A percentile compares a stretch with the other conserved stretches of the same genome.
Evolutionary conservation across 2,329 filamentous ascomycete species (phyloP).

Genomic region (Alternaria tenuissima): DNA sequence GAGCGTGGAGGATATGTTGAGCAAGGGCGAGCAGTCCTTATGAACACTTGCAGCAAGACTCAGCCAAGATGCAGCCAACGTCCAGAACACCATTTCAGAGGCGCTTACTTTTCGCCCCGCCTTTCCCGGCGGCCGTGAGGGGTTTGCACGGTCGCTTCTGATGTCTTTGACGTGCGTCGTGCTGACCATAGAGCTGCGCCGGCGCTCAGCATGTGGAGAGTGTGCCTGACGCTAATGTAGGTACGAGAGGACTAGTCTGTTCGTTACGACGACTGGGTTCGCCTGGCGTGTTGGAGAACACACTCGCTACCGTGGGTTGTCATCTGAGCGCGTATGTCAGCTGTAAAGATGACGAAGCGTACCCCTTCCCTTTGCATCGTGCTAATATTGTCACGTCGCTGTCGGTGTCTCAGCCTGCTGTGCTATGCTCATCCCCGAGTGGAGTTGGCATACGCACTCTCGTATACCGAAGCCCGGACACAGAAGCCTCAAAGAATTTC

Average conservation of each 20-base stretch:
- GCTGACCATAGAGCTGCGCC: slow-evolving; percentile 4
- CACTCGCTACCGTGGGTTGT: slow-evolving; percentile 1
- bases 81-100: slow-evolving; percentile 15
- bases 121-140: slow-evolving; percentile 17
- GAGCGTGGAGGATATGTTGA: slow-evolving; percentile 18
- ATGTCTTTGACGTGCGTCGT: slow-evolving; percentile 11
- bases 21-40: slow-evolving; percentile 21
- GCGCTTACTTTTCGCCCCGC: slow-evolving; percentile 17
- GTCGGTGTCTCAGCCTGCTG: slow-evolving; percentile 6
- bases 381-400: slow-evolving; percentile 5
- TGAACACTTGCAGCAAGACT: slow-evolving; percentile 15
- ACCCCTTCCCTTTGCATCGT: slow-evolving; percentile 1
- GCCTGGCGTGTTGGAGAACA: slow-evolving; percentile 7
- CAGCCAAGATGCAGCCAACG: slow-evolving; percentile 5
- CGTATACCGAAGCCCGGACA: slow-evolving; percentile 2
- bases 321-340: slow-evolving; percentile 1
- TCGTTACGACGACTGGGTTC: slow-evolving; percentile 11
- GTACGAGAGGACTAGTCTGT: slow-evolving; percentile 18
- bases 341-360: neutral
- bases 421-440: neutral
- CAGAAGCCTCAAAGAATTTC: neutral
- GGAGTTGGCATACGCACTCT: neutral
- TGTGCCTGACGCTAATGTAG: slow-evolving; percentile 30
- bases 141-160: slow-evolving; percentile 17
- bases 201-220: slow-evolving; percentile 18